phyloP scores from a whole-genome alignment of 106 monocot species.

The Dendrobium catenatum region DNA sequence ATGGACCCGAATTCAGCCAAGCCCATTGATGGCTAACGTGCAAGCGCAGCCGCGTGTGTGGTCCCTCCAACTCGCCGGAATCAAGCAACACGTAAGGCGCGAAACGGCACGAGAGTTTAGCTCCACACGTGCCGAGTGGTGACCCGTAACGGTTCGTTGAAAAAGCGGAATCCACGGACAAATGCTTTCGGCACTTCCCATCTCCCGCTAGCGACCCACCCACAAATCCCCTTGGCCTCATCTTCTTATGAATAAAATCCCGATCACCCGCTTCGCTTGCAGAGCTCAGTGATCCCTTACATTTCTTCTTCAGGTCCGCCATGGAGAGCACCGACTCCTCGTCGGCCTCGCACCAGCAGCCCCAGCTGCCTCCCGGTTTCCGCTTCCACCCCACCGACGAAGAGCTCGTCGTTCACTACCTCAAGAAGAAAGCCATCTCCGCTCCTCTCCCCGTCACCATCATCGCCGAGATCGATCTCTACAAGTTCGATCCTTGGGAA shows the following conservation, averaged over 20 bases:
- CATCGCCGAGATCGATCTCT: slow-evolving; percentile 22
- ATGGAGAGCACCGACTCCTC: slow-evolving; percentile 28
- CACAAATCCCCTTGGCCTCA: neutral
- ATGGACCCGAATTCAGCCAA: no score
- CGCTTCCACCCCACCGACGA: slow-evolving; percentile 28
- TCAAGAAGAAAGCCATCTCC: slow-evolving; percentile 25
- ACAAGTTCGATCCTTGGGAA: slow-evolving; percentile 24
- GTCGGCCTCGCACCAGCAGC: slow-evolving; percentile 15
- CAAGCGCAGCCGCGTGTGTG: neutral
- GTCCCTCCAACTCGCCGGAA: neutral
- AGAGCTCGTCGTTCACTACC: slow-evolving; percentile 35
- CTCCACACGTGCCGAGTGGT: neutral
- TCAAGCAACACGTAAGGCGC: neutral
- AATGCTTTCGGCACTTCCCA: slow-evolving; percentile 8
- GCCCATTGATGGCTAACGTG: no score
- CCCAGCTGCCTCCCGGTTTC: slow-evolving; percentile 20
- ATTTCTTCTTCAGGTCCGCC: neutral
- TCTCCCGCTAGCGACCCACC: neutral
- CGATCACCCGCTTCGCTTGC: neutral
- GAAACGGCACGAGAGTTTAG: neutral
- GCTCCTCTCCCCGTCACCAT: slow-evolving; percentile 22
- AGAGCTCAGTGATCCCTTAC: neutral
- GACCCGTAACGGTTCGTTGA: neutral
- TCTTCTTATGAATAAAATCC: neutral
- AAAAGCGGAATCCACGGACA: neutral